These are phyloP conservation scores for Ramalina peruviana DNA, from an alignment of 495 filamentous ascomycete genomes.

Conservation along the genomic window DNA sequence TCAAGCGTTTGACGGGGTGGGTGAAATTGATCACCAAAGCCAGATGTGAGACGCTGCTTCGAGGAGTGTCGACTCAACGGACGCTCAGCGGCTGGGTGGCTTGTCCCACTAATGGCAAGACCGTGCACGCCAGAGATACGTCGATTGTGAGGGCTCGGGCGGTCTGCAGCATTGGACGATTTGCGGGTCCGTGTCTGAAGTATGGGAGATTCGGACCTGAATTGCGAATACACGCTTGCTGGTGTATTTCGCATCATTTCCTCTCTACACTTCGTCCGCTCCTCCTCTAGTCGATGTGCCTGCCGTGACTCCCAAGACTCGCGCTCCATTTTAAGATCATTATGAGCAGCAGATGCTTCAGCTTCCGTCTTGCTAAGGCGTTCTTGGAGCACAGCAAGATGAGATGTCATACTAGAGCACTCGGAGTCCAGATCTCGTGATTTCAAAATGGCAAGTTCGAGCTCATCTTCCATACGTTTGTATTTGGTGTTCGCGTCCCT, in stretches of 20 bases:
- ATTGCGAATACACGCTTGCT: conserved; percentile 28
- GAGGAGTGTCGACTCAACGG: conserved; percentile 36
- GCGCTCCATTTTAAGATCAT: conserved; percentile 57
- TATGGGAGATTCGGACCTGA: conserved; percentile 34
- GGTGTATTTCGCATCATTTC: conserved; percentile 26
- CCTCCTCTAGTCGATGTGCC: conserved; percentile 51
- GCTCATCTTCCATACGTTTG: conserved; percentile 67
- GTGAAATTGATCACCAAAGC: conserved; percentile 6
- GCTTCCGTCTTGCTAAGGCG: conserved; percentile 51
- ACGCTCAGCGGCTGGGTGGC: conserved; percentile 12
- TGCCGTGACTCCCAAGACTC: conserved; percentile 49
- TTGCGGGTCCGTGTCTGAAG: conserved; percentile 32
- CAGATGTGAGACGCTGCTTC: conserved; percentile 13
- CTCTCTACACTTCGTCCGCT: conserved; percentile 62
- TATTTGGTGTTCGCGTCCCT: conserved; percentile 62
- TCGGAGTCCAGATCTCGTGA: conserved; percentile 46
- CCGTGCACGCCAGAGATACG: conserved; percentile 16
- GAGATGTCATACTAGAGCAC: conserved; percentile 43
- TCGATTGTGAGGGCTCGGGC: conserved; percentile 11
- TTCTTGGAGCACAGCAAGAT: conserved; percentile 47
- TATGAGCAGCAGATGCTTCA: conserved; percentile 42
- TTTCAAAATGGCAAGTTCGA: conserved; percentile 55
- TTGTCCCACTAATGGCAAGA: conserved; percentile 23
- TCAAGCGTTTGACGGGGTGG: conserved; percentile 28
- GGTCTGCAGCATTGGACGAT: conserved; percentile 24